Conservation (phyloP, 2,329 filamentous ascomycete genomes). For the Calonectria ilicicola region DNA sequence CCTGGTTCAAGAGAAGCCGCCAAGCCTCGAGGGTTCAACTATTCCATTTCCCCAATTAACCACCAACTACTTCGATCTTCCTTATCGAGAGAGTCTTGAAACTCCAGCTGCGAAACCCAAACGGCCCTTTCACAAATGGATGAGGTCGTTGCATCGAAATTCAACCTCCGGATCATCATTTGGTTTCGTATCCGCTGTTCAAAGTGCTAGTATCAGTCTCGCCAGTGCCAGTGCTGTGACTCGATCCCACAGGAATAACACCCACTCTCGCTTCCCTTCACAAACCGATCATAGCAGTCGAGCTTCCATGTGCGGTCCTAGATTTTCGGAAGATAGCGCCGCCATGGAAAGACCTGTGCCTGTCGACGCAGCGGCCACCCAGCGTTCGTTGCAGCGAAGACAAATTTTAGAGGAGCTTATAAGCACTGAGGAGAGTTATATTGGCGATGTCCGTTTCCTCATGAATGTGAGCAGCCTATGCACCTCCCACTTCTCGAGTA, state of each 20-base stretch:
- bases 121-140: conserved; percentile 77
- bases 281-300: conserved; percentile 73
- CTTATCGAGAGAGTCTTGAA: conserved; percentile 16
- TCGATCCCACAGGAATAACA: conserved; percentile 66
- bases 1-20: conserved; percentile 9
- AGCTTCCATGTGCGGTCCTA: conserved; percentile 69
- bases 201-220: conserved; percentile 83
- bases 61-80: conserved; percentile 35
- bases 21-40: neutral
- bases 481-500: neutral
- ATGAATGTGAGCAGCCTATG: conserved; percentile 73
- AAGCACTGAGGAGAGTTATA: conserved; percentile 87
- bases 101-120: conserved; percentile 30
- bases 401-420: conserved; percentile 88
- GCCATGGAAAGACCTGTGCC: conserved; percentile 66
- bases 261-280: conserved; percentile 65
- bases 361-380: conserved; percentile 76
- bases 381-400: conserved; percentile 80
- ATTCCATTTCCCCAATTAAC: conserved; percentile 41
- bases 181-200: conserved; percentile 83
- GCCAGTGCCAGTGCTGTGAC: conserved; percentile 77
- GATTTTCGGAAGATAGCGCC: conserved; percentile 73
- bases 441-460: conserved; percentile 87
- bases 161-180: conserved; percentile 81
- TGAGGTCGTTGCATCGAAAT: conserved; percentile 74